Evolutionary conservation across 441 rosid species (phyloP), one percentile per base, ranked within the genome.

Genomic region (Flueggea neowawraea): DNA sequence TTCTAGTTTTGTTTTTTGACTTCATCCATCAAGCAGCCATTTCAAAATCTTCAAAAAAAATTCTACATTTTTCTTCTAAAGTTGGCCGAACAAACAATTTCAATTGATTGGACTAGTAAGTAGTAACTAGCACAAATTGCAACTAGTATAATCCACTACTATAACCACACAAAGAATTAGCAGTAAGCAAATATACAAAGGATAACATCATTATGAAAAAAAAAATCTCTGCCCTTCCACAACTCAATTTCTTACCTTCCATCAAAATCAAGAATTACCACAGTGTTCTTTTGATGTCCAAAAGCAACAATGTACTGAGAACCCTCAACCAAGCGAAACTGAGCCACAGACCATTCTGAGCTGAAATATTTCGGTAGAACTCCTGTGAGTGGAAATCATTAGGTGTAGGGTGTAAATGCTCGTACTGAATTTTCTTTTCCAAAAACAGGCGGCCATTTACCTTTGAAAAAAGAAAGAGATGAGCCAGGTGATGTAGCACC

Each of bases 281-380:
- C 88, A 0, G 96, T 94, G 69, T 91, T 87, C 80, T 85, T 89
- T 61, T 83, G 84, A 65, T 90, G 98, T 51, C 98, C 96, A 74
- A 94, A 94, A 52, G 97, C 97, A 63, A 87, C 98, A 64, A 84
- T 70, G 77, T 87, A 86, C 11, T 82, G 88, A 55, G 85, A 87
- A 56, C 96, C 95, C 74, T 92, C 98, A 31, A 78, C 77, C 72
- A 92, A 82, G 48, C 83, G 84, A 74, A 87, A 92, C 80, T 90
- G 92, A 52, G 94, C 98, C 66, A 92, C 91, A 5, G 98, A 92
- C 98, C 98, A 90, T 69, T 89, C 95, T 1, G 98, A 92, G 75
- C 94, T 92, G 72, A 92, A 92, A 84, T 92, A 92, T 84, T 84
- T 88, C 5, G 98, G 98, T 62, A 94, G 71, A 53, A 94, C 97